Evolutionary conservation across 2,329 filamentous ascomycete genomes (phyloP).

Genomic region (Sporothrix inflata): DNA sequence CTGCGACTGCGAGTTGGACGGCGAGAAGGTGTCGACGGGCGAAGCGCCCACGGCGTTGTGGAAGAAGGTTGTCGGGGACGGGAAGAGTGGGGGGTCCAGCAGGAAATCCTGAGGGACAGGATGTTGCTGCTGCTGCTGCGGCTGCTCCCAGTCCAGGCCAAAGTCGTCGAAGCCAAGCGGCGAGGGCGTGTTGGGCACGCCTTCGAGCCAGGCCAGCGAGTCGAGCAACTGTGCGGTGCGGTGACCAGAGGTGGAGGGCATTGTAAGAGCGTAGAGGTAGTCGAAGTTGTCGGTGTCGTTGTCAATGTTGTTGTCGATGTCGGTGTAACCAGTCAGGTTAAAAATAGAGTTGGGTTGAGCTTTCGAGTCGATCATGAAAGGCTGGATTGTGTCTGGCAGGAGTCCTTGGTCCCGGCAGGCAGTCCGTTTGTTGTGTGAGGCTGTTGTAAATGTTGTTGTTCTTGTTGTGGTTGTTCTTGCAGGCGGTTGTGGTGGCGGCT

Average conservation of each 20-base stretch:
- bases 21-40: not conserved
- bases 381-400: conserved; percentile 21
- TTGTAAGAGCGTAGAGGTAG: not conserved
- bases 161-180: conserved; percentile 10
- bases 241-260: not conserved
- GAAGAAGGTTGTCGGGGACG: not conserved
- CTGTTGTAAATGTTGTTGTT: not conserved
- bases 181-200: not conserved
- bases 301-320: not conserved
- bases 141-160: not conserved
- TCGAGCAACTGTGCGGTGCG: not conserved
- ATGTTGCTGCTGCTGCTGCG: not conserved
- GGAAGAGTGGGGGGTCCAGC: conserved; percentile 13
- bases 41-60: not conserved
- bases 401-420: conserved; percentile 17
- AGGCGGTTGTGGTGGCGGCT: conserved; percentile 8
- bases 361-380: conserved; percentile 15
- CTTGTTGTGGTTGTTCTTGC: conserved; percentile 9
- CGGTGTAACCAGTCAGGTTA: conserved; percentile 5
- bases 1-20: not conserved
- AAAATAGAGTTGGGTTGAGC: conserved; percentile 5
- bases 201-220: conserved; percentile 15
- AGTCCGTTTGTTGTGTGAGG: conserved; percentile 3
- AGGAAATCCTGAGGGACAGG: not conserved
- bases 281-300: not conserved